These are phyloP conservation scores for Flaveria ramosissima DNA, from an alignment of 129 eudicot genomes.

Conservation along the genomic window DNA sequence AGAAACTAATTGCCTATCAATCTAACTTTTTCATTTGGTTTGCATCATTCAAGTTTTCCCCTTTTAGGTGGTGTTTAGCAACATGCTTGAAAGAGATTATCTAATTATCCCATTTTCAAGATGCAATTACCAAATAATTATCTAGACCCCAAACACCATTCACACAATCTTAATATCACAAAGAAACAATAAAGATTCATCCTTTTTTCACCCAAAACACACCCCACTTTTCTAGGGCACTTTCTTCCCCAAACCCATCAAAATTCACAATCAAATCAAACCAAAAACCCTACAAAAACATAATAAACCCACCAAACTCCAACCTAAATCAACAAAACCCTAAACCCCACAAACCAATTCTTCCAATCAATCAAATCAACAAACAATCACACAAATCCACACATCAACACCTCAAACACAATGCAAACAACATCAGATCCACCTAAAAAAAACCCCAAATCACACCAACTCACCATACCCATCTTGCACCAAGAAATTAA, in stretches of 20 bases:
- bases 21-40: background rate
- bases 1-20: background rate
- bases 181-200: constrained; percentile 8
- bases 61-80: background rate
- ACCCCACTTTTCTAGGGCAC: constrained; percentile 29
- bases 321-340: background rate
- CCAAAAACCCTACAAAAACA: constrained; percentile 23
- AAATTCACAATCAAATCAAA: constrained; percentile 26
- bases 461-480: constrained; percentile 57
- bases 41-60: background rate
- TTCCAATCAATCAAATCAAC: background rate
- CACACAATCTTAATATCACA: background rate
- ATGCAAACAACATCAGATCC: constrained; percentile 37
- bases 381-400: constrained; percentile 9
- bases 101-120: background rate
- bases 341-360: constrained; percentile 12
- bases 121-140: background rate
- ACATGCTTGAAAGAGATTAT: background rate
- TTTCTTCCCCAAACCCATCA: background rate
- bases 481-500: constrained; percentile 83
- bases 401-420: constrained; percentile 18
- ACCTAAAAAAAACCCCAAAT: constrained; percentile 9
- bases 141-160: constrained; percentile 7
- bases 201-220: constrained; percentile 19
- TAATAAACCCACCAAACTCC: background rate